phyloP scores from a whole-genome alignment of 495 filamentous ascomycete genomes.

The Hamigera avellanea region DNA sequence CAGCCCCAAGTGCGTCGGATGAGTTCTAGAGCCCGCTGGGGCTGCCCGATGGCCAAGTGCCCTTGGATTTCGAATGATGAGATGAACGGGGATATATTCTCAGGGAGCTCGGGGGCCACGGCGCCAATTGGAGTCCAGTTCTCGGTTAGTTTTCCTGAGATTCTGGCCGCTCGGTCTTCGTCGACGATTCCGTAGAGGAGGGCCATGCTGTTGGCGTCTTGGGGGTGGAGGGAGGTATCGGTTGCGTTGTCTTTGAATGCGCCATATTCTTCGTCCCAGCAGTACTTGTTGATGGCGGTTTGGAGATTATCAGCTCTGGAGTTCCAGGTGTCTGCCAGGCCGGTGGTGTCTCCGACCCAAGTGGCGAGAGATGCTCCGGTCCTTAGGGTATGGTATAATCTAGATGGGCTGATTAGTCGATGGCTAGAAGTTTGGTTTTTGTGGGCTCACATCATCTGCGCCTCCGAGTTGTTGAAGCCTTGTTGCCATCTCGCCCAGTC shows the following conservation, averaged over 20 bases:
- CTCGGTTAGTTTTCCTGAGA: constrained; percentile 33
- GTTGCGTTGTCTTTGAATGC: constrained; percentile 48
- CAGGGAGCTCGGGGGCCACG: constrained; percentile 43
- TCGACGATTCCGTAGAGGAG: constrained; percentile 27
- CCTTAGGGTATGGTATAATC: constrained; percentile 38
- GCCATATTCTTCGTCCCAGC: constrained; percentile 38
- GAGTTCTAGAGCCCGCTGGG: constrained; percentile 40
- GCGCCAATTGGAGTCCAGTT: constrained; percentile 51
- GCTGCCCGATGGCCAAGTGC: constrained; percentile 36
- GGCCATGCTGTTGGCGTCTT: constrained; percentile 43
- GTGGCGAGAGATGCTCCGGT: constrained; percentile 38
- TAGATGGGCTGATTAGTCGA: constrained; percentile 6
- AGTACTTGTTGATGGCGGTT: constrained; percentile 32
- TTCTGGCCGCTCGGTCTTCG: constrained; percentile 15
- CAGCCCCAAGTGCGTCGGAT: constrained; percentile 49
- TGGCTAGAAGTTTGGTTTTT: no score
- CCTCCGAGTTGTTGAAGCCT: constrained; percentile 40
- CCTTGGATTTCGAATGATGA: constrained; percentile 50
- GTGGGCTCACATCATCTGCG: constrained; percentile 44
- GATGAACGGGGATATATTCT: constrained; percentile 50
- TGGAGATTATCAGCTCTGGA: constrained; percentile 24
- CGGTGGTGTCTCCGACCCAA: constrained; percentile 36
- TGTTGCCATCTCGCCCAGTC: constrained; percentile 49
- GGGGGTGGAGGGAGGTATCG: constrained; percentile 32
- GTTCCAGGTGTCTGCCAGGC: constrained; percentile 31